Evolutionary conservation across 257 asterid genomes (phyloP).

Genomic region (Fraxinus americana): DNA sequence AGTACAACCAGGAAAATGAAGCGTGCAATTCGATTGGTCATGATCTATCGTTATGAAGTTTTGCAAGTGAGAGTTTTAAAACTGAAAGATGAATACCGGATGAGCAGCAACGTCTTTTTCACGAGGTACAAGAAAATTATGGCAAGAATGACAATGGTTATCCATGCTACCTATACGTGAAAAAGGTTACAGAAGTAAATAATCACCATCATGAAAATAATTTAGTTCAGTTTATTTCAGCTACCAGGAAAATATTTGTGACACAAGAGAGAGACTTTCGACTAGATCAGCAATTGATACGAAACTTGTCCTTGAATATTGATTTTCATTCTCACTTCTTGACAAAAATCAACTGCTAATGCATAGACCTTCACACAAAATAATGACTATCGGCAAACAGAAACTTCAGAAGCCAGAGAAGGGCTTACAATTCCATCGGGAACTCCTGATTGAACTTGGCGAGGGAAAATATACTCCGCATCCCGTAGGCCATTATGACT

Average conservation of each 20-base stretch:
- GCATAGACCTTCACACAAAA: not conserved
- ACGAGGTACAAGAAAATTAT: slow-evolving; percentile 36
- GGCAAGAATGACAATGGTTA: slow-evolving; percentile 30
- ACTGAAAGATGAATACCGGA: slow-evolving; percentile 26
- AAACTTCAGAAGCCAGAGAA: slow-evolving; percentile 9
- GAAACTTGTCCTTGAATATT: too few relatives aligned
- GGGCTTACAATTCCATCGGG: slow-evolving; percentile 31
- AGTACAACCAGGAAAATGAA: too few relatives aligned
- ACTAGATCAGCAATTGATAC: too few relatives aligned
- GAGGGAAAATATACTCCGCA: slow-evolving; percentile 36
- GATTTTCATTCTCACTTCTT: too few relatives aligned
- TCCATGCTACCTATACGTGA: slow-evolving; percentile 23
- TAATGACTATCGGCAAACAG: slow-evolving; percentile 8
- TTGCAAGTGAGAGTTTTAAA: not conserved
- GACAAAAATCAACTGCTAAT: not conserved
- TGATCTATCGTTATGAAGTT: too few relatives aligned
- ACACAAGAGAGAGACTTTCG: too few relatives aligned
- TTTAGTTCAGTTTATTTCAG: too few relatives aligned
- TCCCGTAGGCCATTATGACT: slow-evolving; percentile 39
- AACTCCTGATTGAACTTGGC: slow-evolving; percentile 23
- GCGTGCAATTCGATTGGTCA: too few relatives aligned
- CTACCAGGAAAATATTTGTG: too few relatives aligned
- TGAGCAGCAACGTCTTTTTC: slow-evolving; percentile 32
- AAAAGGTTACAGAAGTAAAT: not conserved
- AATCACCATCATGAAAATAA: slow-evolving; percentile 3